A percentile compares a stretch with the other conserved stretches of the same genome.
Conservation (phyloP, 2,329 filamentous ascomycete genomes). For the Hymenoscyphus occultus region DNA sequence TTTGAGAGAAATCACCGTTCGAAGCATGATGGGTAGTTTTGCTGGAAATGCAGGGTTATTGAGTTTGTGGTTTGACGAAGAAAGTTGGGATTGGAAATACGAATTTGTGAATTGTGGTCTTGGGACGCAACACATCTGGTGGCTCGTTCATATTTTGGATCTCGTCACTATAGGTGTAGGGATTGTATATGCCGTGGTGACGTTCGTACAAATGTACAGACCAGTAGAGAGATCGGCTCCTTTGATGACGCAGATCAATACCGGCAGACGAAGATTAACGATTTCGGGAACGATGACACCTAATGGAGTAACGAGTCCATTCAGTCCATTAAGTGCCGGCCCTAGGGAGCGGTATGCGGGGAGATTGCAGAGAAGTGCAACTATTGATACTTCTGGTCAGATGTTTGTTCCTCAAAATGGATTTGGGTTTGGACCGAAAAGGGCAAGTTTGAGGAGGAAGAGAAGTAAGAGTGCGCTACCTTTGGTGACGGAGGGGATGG, state of each 20-base stretch:
- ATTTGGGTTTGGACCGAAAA: conserved; percentile 8
- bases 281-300: conserved; percentile 4
- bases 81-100: conserved; percentile 72
- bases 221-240: background rate
- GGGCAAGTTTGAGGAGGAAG: conserved; percentile 14
- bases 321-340: background rate
- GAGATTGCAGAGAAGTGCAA: conserved; percentile 7
- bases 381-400: conserved; percentile 13
- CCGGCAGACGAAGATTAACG: conserved; percentile 8
- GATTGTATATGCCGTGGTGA: conserved; percentile 21
- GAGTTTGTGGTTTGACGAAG: conserved; percentile 82
- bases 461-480: conserved; percentile 13
- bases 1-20: conserved; percentile 84
- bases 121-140: conserved; percentile 91
- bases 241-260: conserved; percentile 8
- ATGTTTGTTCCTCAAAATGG: background rate
- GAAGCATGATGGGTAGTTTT: conserved; percentile 98
- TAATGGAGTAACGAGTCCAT: conserved; percentile 6
- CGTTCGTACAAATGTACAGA: conserved; percentile 4
- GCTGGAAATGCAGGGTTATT: conserved; percentile 88
- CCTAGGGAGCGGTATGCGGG: background rate
- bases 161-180: conserved; percentile 29
- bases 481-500: conserved; percentile 3
- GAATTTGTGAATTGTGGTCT: conserved; percentile 76
- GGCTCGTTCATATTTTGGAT: conserved; percentile 78